These are phyloP conservation scores for Ophiostoma ulmi DNA, from an alignment of 2,329 filamentous ascomycete genomes.

Conservation along the genomic window DNA sequence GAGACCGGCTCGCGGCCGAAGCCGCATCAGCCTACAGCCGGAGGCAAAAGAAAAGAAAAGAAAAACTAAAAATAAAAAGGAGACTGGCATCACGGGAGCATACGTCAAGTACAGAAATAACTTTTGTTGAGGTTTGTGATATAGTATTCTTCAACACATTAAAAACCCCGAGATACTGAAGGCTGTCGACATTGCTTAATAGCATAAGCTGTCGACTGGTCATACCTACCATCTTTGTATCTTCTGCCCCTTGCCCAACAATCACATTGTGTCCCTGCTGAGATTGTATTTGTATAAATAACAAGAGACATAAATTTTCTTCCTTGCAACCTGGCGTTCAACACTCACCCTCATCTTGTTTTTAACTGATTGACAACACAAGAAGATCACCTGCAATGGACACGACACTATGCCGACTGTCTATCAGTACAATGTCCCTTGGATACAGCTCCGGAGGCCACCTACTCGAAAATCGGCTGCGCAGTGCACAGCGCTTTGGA, in stretches of 20 bases:
- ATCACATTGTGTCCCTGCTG: not conserved
- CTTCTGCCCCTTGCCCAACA: not conserved
- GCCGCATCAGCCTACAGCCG: not conserved
- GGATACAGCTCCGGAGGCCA: slow-evolving; percentile 27
- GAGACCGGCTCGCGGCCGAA: not conserved
- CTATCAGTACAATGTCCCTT: slow-evolving; percentile 27
- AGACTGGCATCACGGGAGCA: not conserved
- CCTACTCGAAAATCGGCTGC: slow-evolving; percentile 21
- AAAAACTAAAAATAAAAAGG: not conserved
- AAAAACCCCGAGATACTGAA: not conserved
- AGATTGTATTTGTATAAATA: not conserved
- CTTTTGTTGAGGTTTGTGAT: not conserved
- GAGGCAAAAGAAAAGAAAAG: not conserved
- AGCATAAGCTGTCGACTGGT: not conserved
- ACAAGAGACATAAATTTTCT: not conserved
- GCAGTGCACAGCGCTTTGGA: slow-evolving; percentile 32
- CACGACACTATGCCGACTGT: slow-evolving; percentile 14
- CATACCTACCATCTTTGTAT: not conserved
- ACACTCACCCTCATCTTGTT: not conserved
- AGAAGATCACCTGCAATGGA: not conserved
- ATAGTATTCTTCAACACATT: not conserved
- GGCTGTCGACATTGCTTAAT: not conserved
- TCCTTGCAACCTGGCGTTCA: not conserved
- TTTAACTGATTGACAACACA: not conserved
- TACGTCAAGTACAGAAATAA: not conserved